Evolutionary conservation across 805 yeast genomes (phyloP), one percentile per base, ranked within the genome.

Genomic region (Yueomyces sp.): DNA sequence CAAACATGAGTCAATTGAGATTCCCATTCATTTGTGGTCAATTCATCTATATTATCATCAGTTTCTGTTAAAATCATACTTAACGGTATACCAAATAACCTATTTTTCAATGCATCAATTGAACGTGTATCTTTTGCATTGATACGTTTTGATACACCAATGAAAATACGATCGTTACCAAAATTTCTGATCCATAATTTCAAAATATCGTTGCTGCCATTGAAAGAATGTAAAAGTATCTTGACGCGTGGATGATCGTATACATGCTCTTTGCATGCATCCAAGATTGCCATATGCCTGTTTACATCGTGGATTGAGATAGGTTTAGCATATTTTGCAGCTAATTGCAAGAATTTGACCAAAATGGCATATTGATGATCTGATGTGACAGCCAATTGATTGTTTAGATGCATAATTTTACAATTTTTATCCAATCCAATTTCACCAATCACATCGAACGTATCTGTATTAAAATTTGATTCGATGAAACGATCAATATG

Each of bases 231-330:
- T 28, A 92, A 67, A 36, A 85, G 76, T 1, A 87, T 60, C 3
- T 66, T 57, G 26, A 52, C 45, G 9, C 38, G 38, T 3, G 33
- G 28, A 27, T 44, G 39, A 7, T 45, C 3, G 72, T 59, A 8
- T 59, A 56, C 2, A 51, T 49, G 33, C 44, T 44, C 37, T 37
- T 52, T 28, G 43, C 53, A 50, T 6, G 44, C 36, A 1, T 78
- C 81, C 42, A 66, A 75, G 11, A 82, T 56, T 5, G 65, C 54
- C 0, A 87, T 85, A 47, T 83, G 88, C 8, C 83, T 76, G 52
- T 81, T 83, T 4, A 90, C 97, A 52, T 88, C 83, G 56, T 90
- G 98, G 0, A 92, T 48, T 3, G 94, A 85, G 0, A 85, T 74
- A 0, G 85, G 76, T 29, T 74, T 57, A 0, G 55, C 44, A 19